Evolutionary conservation across 2,329 filamentous ascomycete species (phyloP).

Genomic region (Raffaelea arxii): DNA sequence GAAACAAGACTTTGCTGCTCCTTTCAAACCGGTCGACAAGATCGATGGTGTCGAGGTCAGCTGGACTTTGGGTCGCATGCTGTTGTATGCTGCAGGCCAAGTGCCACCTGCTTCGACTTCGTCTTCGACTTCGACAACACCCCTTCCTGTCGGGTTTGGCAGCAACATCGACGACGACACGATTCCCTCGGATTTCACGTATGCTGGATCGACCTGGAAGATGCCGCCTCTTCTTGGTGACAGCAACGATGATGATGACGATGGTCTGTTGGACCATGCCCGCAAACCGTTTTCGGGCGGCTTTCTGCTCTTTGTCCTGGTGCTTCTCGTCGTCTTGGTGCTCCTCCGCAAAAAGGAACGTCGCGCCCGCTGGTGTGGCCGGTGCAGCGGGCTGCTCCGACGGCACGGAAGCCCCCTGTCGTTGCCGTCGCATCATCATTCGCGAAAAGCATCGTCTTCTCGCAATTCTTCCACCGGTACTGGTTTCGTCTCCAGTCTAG

Average conservation of each 20-base stretch:
- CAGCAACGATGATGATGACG: constrained; percentile 43
- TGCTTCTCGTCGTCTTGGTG: constrained; percentile 62
- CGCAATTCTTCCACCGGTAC: too few species aligned
- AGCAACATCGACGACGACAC: constrained; percentile 57
- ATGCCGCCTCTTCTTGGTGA: constrained; percentile 45
- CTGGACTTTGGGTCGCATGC: constrained; percentile 95
- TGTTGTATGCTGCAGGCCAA: constrained; percentile 87
- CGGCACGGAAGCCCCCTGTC: too few species aligned
- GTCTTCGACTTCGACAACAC: constrained; percentile 23
- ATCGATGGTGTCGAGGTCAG: constrained; percentile 87
- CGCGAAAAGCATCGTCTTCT: too few species aligned
- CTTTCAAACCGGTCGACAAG: constrained; percentile 89
- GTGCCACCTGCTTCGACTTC: constrained; percentile 48
- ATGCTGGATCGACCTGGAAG: constrained; percentile 54
- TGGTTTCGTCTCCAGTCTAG: constrained; percentile 38
- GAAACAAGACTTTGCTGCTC: constrained; percentile 68
- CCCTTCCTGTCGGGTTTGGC: constrained; percentile 80
- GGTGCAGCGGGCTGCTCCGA: constrained; percentile 23
- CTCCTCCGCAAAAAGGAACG: constrained; percentile 74
- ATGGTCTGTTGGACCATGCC: constrained; percentile 56
- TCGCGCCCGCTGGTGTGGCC: constrained; percentile 50
- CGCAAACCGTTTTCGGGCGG: constrained; percentile 63
- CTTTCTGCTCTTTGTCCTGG: constrained; percentile 66
- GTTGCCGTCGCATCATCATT: too few species aligned
- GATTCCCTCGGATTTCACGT: constrained; percentile 71